Evolutionary conservation across 1,284 basidiomycete species (phyloP).

Genomic region (Chalciporus sp.): DNA sequence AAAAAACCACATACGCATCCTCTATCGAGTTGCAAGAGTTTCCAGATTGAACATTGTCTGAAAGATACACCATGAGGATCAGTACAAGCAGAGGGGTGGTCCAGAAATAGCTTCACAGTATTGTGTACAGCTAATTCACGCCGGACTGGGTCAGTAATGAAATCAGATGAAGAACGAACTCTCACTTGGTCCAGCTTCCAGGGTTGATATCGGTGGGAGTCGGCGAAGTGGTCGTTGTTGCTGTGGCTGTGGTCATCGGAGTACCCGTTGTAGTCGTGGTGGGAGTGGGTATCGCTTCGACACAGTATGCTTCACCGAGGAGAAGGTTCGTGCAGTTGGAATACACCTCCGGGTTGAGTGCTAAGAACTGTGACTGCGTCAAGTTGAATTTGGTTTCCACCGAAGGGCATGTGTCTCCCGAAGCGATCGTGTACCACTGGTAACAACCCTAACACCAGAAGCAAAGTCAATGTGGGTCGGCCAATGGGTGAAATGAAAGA

Average conservation of each 20-base stretch:
- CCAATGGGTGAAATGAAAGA: background rate
- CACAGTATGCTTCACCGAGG: background rate
- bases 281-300: background rate
- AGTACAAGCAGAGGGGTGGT: background rate
- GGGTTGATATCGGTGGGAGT: background rate
- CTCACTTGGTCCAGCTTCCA: constrained; percentile 5
- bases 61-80: background rate
- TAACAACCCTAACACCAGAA: background rate
- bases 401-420: background rate
- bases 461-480: background rate
- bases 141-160: background rate
- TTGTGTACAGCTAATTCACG: background rate
- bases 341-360: constrained; percentile 1
- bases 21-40: background rate
- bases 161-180: background rate
- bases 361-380: background rate
- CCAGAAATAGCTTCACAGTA: background rate
- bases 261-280: background rate
- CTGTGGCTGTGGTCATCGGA: background rate
- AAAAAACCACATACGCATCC: background rate
- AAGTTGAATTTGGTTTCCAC: constrained; percentile 1
- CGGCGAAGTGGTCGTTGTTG: background rate
- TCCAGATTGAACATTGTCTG: background rate
- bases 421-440: background rate
- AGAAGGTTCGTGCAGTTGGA: background rate